These are phyloP conservation scores for Melastoma malabathricum DNA, from an alignment of 345 rosid species.

Conservation along the genomic window DNA sequence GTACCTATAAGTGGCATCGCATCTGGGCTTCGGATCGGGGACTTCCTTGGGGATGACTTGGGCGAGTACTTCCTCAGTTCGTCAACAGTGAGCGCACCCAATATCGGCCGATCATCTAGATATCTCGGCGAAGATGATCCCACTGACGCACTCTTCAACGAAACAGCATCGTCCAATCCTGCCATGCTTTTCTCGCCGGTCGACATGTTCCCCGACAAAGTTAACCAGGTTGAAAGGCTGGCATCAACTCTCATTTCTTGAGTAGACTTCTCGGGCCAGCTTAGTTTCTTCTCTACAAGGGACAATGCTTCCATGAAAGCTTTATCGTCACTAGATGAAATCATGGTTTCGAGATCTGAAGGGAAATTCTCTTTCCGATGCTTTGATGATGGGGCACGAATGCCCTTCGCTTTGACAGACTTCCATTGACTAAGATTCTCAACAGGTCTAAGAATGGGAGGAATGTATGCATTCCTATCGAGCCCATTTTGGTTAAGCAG, in stretches of 20 bases:
- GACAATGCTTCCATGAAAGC: conserved; percentile 19
- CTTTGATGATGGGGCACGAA: conserved; percentile 18
- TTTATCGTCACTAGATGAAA: conserved; percentile 20
- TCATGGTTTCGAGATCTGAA: conserved; percentile 21
- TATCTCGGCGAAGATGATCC: conserved; percentile 39
- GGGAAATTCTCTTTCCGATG: conserved; percentile 58
- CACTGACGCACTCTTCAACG: conserved; percentile 24
- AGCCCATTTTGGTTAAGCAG: conserved; percentile 21
- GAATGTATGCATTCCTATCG: conserved; percentile 37
- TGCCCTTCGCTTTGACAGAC: conserved; percentile 49
- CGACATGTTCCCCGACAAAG: conserved; percentile 45
- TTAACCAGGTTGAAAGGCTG: conserved; percentile 89
- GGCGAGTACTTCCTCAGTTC: conserved; percentile 72
- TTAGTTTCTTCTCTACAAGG: conserved; percentile 28
- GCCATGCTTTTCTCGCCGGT: conserved; percentile 21
- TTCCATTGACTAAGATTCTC: conserved; percentile 95
- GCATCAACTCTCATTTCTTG: conserved; percentile 56
- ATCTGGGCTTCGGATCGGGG: conserved; percentile 42
- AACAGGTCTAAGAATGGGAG: conserved; percentile 69
- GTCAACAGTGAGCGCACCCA: conserved; percentile 77
- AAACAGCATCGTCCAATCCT: conserved; percentile 15
- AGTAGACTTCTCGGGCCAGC: conserved; percentile 24
- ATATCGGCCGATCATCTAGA: conserved; percentile 71
- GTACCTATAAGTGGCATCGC: conserved; percentile 35
- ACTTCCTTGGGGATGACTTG: conserved; percentile 56